Base-by-base conservation (phyloP, 345 rosid genomes). In the Moringa oleifera region DNA sequence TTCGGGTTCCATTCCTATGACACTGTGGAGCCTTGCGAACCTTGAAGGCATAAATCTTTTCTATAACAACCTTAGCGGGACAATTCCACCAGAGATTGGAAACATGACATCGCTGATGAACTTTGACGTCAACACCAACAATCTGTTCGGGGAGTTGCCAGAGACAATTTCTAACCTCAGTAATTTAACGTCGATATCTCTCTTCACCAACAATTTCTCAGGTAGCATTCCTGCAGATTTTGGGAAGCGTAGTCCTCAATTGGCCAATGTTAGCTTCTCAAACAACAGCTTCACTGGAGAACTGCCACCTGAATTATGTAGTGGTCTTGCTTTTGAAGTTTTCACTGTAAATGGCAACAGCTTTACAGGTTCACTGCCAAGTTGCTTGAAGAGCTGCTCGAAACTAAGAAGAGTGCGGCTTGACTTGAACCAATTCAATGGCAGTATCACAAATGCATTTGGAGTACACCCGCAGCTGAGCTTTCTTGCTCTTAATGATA, bases 201-300 rank as follows among this genome's bases (percentile, higher is more conserved):
- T 87, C 31, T 80, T 77, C 75, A 71, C 72, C 18, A 85, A 87
- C 31, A 74, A 75, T 21, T 80, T 87, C 57, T 73, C 80, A 0
- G 90, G 90, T n/a, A 51, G 25, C 62, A 58, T 85, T 55, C 84
- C 90, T 0, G 61, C 20, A 0, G 85, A 83, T 63, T 72, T 87
- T 19, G 95, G 95, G 57, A 83, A 76, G 71, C 25, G 74, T 36
- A 81, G 67, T 61, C 85, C 76, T 55, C n/a, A n/a, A 19, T 55
- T 87, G 69, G 0, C 0, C 18, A 20, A 51, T 59, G 87, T 74
- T 20, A 73, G 87, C 75, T 75, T 87, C 64, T 79, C 95, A 0
- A 58, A 76, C 73, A 87, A 87, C 75, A 81, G 72, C 65, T 87
- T 87, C 77, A 20, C 69, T 0, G 88, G 88, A 41, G 87, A 83